These are phyloP conservation scores for Dendrobium huoshanense DNA, from an alignment of 106 monocot species.

Conservation along the genomic window DNA sequence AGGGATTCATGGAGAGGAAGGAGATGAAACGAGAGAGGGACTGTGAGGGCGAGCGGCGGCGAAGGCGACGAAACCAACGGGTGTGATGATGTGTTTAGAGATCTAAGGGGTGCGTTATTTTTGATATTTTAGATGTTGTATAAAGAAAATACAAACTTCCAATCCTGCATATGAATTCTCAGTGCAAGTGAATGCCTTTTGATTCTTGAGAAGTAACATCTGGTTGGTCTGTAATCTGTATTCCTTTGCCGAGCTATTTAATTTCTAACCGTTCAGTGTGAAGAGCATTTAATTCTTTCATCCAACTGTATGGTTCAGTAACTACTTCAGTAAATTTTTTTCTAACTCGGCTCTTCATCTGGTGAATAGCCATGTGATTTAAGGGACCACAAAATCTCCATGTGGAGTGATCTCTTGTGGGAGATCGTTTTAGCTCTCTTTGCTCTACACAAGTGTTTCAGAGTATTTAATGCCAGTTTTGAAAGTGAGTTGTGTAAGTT, in stretches of 20 bases:
- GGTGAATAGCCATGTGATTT: background rate
- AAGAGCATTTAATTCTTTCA: background rate
- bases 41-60: no score
- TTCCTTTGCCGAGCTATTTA: background rate
- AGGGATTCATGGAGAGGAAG: no score
- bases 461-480: background rate
- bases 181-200: no score
- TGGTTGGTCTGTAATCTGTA: background rate
- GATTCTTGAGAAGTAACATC: background rate
- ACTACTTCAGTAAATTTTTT: background rate
- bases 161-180: no score
- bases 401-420: background rate
- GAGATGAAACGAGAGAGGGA: no score
- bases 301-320: background rate
- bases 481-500: background rate
- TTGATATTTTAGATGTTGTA: no score
- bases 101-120: no score
- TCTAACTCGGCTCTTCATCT: background rate
- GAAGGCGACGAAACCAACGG: no score
- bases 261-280: background rate
- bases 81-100: no score
- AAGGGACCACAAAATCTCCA: background rate
- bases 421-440: background rate
- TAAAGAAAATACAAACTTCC: no score
- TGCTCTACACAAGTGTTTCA: background rate